Evolutionary conservation across 2,329 filamentous ascomycete species (phyloP), one percentile per base, ranked within the genome.

Genomic region (Gnomoniopsis sp.): DNA sequence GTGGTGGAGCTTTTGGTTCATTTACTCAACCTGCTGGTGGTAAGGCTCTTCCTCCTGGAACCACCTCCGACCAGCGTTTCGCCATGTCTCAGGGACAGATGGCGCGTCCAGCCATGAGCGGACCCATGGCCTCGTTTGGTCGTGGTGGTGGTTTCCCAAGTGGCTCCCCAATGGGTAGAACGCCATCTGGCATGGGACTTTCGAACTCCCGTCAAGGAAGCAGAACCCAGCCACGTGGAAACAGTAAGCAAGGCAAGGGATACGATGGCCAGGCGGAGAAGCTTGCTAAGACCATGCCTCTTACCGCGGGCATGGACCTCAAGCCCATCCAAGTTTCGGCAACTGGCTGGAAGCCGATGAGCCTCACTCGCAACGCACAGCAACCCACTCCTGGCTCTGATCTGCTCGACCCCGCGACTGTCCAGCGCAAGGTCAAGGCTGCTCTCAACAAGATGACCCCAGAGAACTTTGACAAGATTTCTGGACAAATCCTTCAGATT

Each of bases 381-480:
- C 38, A 26, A n/a, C n/a, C 49, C 22, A 53, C 54, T 0, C 33
- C 34, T 12, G n/a, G 22, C 17, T 76, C 74, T 64, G 78, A 79
- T 53, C 82, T 90, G 67, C 84, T 98, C 77, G 86, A 96, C 65
- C 93, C 95, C 23, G 91, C 93, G 68, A 86, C 95, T 80, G 95
- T 99, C 59, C 95, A 99, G 79, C 88, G 93, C 67, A 99, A 99
- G 87, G 95, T 99, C 73, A 99, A 99, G 87, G 89, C 92, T 64
- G 90, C 90, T 62, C 81, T 99, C 69, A 99, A 99, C 87, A 99
- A 99, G 88, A 98, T 99, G 95, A 98, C 95, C 0, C 95, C 95
- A 0, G 95, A 99, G 78, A 99, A 98, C 72, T 99, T 99, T 69
- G 93, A 96, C 72, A 92, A 88, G 78, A 96, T 99, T 66, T 86